Base-by-base conservation (phyloP, 129 eudicot genomes). In the Flaveria robusta region DNA sequence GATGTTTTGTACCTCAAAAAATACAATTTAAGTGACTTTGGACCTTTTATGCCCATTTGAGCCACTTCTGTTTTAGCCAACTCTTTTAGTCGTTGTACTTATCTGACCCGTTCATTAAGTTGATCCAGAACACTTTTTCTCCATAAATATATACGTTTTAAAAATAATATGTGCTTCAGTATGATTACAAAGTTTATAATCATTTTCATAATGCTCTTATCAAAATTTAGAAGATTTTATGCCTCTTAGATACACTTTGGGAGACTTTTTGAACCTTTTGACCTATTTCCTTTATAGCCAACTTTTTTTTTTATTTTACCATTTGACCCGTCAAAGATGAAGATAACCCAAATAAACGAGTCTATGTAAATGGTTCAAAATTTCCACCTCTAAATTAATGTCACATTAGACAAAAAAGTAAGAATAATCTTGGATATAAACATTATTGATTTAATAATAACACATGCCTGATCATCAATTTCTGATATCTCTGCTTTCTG, bases 401-500 rank as follows among this genome's bases (percentile, higher is more conserved):
- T 8, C 49, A 12, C 27, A 60, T 50, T 79, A 55, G 19, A 58
- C 5, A 16, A 56, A 34, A 22, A 71, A 10, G 14, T 24, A 50
- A 13, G 15, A 46, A 78, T 18, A 56, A 31, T 12, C 43, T 50
- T 29, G 37, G 77, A 46, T n/a, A 46, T 15, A 70, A 18, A 41
- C 58, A 51, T 54, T 26, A 18, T 71, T 34, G 64, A 37, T 18
- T 49, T 54, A 84, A 66, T 60, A 60, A 65, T 23, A 50, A 54
- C 49, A 80, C 71, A 82, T 91, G 85, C 97, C 94, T 79, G 84
- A 56, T 91, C 97, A 68, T 95, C 97, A 64, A 89, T 74, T 82
- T 95, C 97, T 29, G 91, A 87, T 74, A 91, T 95, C 87, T 95
- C 99, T 39, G 85, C 66, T 81, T 91, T 96, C 56, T 86, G 92